Percentiles rank a stretch among this genome's conserved stretches.
Conservation (phyloP, 129 eudicot genomes). For the Artemisia argyi region DNA sequence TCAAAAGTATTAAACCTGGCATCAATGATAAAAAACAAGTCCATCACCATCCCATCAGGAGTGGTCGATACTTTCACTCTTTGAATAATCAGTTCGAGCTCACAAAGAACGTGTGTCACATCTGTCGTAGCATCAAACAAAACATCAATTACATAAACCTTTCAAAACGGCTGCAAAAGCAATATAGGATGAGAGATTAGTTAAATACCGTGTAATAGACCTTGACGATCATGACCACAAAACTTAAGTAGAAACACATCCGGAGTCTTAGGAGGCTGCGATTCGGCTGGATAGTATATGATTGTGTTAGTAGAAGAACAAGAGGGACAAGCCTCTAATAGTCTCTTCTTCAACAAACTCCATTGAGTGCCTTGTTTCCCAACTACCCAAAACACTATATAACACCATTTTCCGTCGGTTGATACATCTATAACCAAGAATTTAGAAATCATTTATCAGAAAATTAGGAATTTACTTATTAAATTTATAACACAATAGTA, state of each 20-base stretch:
- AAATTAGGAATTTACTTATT: neutral
- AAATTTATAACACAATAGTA: neutral
- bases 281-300: constrained; percentile 54
- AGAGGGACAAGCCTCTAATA: constrained; percentile 79
- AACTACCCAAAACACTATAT: constrained; percentile 73
- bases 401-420: constrained; percentile 96
- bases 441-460: neutral
- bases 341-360: constrained; percentile 75
- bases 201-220: constrained; percentile 75
- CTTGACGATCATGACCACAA: constrained; percentile 70
- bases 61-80: constrained; percentile 90
- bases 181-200: too few species aligned
- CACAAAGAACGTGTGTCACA: constrained; percentile 72
- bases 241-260: constrained; percentile 82
- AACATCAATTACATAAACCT: neutral
- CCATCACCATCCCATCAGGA: constrained; percentile 86
- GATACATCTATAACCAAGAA: constrained; percentile 61
- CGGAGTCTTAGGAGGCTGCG: constrained; percentile 69
- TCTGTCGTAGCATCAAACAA: constrained; percentile 43
- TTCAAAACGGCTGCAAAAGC: constrained; percentile 1
- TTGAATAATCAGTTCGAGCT: constrained; percentile 74
- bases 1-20: constrained; percentile 51
- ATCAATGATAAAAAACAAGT: constrained; percentile 77
- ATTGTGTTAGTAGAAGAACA: constrained; percentile 83
- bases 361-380: constrained; percentile 64